Base-by-base conservation (phyloP, 495 filamentous ascomycete genomes). In the Choiromyces venosus region DNA sequence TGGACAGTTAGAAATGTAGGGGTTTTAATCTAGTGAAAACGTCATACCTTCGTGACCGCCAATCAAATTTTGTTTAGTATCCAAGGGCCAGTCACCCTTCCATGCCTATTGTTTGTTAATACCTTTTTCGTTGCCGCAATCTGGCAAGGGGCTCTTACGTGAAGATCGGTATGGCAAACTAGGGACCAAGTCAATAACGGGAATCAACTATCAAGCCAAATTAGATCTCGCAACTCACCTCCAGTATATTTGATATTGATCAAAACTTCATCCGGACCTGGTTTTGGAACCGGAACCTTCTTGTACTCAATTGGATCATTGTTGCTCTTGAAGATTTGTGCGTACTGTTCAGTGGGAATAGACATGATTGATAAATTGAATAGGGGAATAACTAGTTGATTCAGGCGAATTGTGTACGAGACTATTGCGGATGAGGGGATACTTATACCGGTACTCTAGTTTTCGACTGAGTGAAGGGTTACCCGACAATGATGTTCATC, bases 241-340 rank as follows among this genome's bases (percentile, higher is more conserved):
- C 94, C 94, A 9, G 92, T 91, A 87, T 90, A 97, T 82, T 92
- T 92, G 85, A 97, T 89, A 84, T 96, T 93, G 82, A 97, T 84
- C 52, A 97, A 88, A 75, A 97, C 91, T 83, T 97, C 91, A 84
- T 96, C 93, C 3, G 93, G 89, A 5, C 89, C 91, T 5, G 94
- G 93, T 78, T 88, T 87, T 67, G 86, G 86, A 66, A 96, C 92
- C 75, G 89, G 88, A 80, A 96, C 93, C 82, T 92, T 86, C 83
- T 96, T 96, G 88, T 91, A 93, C 68, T 89, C 82, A 70, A 89
- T 85, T 14, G 90, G 91, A 25, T 89, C 91, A 74, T 91, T 91
- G 39, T 86, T 87, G 83, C 91, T 87, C 81, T 96, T 91, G 76
- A 92, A 86, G 70, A 97, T 91, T 82, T 94, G 91, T 12, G 93